These are phyloP conservation scores for Serendipita sp. DNA, from an alignment of 768 basidiomycete genomes.

Conservation along the genomic window DNA sequence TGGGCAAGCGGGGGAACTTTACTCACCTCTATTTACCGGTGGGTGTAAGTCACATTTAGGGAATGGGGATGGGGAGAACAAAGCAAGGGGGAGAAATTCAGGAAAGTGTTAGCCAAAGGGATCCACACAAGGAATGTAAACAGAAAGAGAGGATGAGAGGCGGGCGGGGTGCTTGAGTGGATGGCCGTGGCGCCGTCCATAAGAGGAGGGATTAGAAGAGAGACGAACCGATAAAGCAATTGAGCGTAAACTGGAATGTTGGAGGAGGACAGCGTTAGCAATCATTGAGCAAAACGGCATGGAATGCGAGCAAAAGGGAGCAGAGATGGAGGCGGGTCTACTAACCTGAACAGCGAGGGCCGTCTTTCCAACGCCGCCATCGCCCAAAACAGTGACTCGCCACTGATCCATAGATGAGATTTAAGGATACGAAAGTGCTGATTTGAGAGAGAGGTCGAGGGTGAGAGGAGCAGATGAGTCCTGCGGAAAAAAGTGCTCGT, in stretches of 20 bases:
- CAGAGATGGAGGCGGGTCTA: conserved; percentile 9
- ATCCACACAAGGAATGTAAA: neutral
- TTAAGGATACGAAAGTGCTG: no score
- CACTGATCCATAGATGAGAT: conserved; percentile 58
- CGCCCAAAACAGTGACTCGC: conserved; percentile 90
- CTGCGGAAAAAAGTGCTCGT: no score
- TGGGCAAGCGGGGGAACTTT: neutral
- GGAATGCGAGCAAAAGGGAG: neutral
- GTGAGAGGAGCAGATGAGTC: no score
- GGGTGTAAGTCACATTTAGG: neutral
- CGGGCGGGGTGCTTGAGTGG: neutral
- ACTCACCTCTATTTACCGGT: neutral
- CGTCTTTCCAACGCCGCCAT: conserved; percentile 96
- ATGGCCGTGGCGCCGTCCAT: neutral
- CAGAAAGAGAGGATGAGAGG: neutral
- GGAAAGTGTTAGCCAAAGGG: neutral
- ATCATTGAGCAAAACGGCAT: neutral
- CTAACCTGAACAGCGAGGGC: conserved; percentile 86
- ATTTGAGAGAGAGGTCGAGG: no score
- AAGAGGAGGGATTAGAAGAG: neutral
- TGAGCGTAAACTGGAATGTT: conserved; percentile 64
- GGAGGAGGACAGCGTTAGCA: conserved; percentile 3
- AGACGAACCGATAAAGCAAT: conserved; percentile 82
- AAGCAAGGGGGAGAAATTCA: neutral
- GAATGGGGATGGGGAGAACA: no score